A percentile compares a stretch with the other conserved stretches of the same genome.
Evolutionary conservation across 345 rosid genomes (phyloP).

Genomic region (Combretum micranthum): DNA sequence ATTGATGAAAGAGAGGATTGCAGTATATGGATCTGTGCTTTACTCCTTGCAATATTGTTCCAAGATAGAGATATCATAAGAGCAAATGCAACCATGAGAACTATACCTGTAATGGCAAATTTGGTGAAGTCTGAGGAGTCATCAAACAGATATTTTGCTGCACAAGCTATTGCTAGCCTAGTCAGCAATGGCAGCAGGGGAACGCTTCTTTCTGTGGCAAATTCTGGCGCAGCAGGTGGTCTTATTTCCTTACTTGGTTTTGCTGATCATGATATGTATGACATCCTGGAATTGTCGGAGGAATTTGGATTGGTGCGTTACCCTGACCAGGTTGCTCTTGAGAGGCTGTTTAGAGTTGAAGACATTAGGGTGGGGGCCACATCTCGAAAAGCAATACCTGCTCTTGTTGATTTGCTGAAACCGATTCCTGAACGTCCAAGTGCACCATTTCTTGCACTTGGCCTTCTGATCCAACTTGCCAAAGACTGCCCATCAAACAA

Average conservation of each 20-base stretch:
- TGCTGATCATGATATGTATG: constrained; percentile 83
- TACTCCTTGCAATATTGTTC: constrained; percentile 84
- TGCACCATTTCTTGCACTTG: constrained; percentile 89
- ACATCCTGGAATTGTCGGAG: constrained; percentile 78
- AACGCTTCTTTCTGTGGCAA: constrained; percentile 92
- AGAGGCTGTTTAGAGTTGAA: constrained; percentile 97
- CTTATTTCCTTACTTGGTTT: constrained; percentile 92
- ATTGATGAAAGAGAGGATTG: constrained; percentile 79
- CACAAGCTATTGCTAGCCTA: constrained; percentile 86
- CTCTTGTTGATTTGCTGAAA: constrained; percentile 93
- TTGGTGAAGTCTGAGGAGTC: constrained; percentile 88
- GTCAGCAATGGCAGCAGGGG: constrained; percentile 98
- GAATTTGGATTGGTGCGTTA: constrained; percentile 72
- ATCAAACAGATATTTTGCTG: constrained; percentile 91
- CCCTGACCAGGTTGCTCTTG: constrained; percentile 98
- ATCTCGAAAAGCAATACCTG: constrained; percentile 95
- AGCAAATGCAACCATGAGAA: constrained; percentile 80
- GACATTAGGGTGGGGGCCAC: constrained; percentile 98
- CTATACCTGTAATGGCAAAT: constrained; percentile 82
- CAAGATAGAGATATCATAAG: constrained; percentile 97
- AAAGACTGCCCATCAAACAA: constrained; percentile 85
- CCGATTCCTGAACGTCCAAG: constrained; percentile 99
- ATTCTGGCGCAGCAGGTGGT: constrained; percentile 94
- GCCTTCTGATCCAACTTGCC: constrained; percentile 87
- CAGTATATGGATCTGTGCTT: constrained; percentile 90